Evolutionary conservation across 2,329 filamentous ascomycete species (phyloP).

Genomic region (Pleurostoma richardsiae): DNA sequence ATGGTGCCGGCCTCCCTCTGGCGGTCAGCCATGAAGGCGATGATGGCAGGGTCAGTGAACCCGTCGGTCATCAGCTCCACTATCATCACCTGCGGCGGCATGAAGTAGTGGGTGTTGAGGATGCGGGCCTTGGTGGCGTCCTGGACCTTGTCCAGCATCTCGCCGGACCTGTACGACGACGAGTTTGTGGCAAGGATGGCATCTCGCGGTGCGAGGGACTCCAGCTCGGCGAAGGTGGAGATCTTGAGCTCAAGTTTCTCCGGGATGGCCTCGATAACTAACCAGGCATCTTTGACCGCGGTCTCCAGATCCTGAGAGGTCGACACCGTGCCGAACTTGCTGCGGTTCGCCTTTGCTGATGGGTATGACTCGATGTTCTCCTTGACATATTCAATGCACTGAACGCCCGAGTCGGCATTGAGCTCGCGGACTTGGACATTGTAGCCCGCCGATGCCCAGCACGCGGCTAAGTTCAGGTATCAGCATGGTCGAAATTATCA

Average conservation of each 20-base stretch:
- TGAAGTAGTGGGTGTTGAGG: constrained; percentile 27
- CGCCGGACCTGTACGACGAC: constrained; percentile 43
- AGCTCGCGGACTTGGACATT: constrained; percentile 37
- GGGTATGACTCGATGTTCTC: constrained; percentile 25
- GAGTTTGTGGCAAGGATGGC: constrained; percentile 46
- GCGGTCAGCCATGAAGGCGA: constrained; percentile 19
- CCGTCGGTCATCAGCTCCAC: constrained; percentile 29
- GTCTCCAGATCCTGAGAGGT: constrained; percentile 28
- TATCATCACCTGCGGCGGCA: constrained; percentile 22
- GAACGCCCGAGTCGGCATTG: constrained; percentile 24
- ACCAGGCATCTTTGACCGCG: constrained; percentile 41
- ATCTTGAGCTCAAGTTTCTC: constrained; percentile 45
- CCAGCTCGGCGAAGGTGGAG: constrained; percentile 39
- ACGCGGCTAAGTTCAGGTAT: constrained; percentile 12
- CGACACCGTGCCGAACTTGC: constrained; percentile 17
- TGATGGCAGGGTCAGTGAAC: constrained; percentile 17
- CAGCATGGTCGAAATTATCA: not conserved
- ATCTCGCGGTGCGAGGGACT: constrained; percentile 33
- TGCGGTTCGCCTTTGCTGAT: constrained; percentile 6
- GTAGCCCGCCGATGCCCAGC: constrained; percentile 36
- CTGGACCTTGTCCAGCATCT: constrained; percentile 38
- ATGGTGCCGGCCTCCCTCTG: constrained; percentile 19
- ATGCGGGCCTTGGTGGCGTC: constrained; percentile 25
- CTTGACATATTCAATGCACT: constrained; percentile 31
- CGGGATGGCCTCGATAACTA: constrained; percentile 49